Evolutionary conservation across 495 filamentous ascomycete species (phyloP).

Genomic region (Halenospora varia): DNA sequence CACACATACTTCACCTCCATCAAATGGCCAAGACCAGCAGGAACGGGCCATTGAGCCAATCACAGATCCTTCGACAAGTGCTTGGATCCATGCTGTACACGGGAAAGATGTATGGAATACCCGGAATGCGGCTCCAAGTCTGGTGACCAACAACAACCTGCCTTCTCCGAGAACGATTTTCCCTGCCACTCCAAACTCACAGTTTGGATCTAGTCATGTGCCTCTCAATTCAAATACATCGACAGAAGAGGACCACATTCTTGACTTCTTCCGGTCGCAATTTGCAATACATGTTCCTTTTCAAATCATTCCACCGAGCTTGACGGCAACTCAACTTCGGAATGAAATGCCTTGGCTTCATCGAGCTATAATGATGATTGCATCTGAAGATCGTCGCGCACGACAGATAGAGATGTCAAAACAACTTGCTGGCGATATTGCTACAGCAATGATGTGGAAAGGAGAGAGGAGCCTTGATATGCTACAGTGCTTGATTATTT

Average conservation of each 20-base stretch:
- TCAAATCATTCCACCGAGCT: constrained; percentile 2
- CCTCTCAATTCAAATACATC: background rate
- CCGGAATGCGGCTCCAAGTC: no score
- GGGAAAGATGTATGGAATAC: no score
- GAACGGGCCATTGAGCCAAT: no score
- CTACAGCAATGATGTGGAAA: constrained; percentile 5
- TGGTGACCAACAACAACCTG: no score
- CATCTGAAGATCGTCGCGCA: constrained; percentile 5
- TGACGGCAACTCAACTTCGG: constrained; percentile 6
- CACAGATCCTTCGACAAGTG: no score
- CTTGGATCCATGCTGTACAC: no score
- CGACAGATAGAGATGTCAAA: constrained; percentile 8
- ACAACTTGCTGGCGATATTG: constrained; percentile 7
- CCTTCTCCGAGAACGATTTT: no score
- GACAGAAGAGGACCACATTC: background rate
- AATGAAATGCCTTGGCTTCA: constrained; percentile 16
- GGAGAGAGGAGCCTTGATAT: constrained; percentile 22
- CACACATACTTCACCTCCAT: background rate
- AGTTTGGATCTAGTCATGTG: no score
- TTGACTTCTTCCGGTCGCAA: constrained; percentile 7
- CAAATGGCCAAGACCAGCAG: no score
- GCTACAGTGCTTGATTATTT: constrained; percentile 17
- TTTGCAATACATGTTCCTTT: constrained; percentile 15
- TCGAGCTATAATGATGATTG: constrained; percentile 10
- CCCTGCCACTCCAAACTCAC: no score